A percentile compares a stretch with the other conserved stretches of the same genome.
Evolutionary conservation across 2,329 filamentous ascomycete species (phyloP).

Genomic region (Pseudocercospora musae): DNA sequence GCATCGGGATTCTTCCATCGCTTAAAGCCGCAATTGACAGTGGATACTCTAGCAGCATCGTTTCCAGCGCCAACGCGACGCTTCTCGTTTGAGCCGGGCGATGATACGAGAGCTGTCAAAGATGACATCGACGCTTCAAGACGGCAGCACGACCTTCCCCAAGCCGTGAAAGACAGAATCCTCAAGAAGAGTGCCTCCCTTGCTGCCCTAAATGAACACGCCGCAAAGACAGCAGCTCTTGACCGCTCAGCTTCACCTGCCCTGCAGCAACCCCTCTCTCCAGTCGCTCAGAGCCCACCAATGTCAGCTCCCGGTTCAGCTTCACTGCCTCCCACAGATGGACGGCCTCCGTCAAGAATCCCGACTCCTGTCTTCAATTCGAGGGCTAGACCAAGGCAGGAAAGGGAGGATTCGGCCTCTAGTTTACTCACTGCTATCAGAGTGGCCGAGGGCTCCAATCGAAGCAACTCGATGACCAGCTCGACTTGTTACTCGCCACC

Average conservation of each 20-base stretch:
- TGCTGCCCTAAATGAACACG: slow-evolving; percentile 15
- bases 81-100: slow-evolving; percentile 46
- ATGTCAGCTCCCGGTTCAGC: slow-evolving; percentile 12
- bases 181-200: slow-evolving; percentile 29
- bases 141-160: slow-evolving; percentile 10
- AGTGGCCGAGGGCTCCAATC: slow-evolving; percentile 24
- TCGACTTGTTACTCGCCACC: slow-evolving; percentile 28
- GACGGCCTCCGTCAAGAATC: slow-evolving; percentile 37
- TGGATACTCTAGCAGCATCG: slow-evolving; percentile 14
- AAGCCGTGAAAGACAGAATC: slow-evolving; percentile 11
- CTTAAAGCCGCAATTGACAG: slow-evolving; percentile 26
- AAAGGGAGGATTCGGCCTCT: slow-evolving; percentile 39
- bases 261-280: slow-evolving; percentile 13
- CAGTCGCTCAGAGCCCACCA: slow-evolving; percentile 26
- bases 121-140: background rate
- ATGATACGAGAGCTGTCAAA: slow-evolving; percentile 31
- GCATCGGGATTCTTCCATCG: slow-evolving; percentile 33
- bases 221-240: background rate
- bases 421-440: slow-evolving; percentile 37
- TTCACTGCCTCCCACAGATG: slow-evolving; percentile 3
- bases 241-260: background rate
- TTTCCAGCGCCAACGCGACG: slow-evolving; percentile 25
- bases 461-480: slow-evolving; percentile 25
- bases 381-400: slow-evolving; percentile 37
- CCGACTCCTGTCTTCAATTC: slow-evolving; percentile 41